A percentile compares a stretch with the other conserved stretches of the same genome.
Evolutionary conservation across 129 eudicot genomes (phyloP).

Genomic region (Ambrosia artemisiifolia): DNA sequence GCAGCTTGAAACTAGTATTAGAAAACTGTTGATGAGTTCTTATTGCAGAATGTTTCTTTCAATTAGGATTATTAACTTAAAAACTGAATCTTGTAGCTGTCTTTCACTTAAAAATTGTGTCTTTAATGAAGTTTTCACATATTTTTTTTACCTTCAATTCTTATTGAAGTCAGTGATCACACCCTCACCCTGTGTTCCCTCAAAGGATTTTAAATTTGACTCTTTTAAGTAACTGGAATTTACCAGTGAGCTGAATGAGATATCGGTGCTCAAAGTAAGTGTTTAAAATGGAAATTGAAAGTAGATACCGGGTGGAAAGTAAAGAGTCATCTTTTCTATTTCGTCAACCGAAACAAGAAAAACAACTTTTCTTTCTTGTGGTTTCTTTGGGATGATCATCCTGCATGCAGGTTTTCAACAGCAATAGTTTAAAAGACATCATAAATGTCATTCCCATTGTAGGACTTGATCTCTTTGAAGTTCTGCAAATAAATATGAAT

Average conservation of each 20-base stretch:
- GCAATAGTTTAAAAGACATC: background rate
- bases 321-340: no score
- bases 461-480: slow-evolving; percentile 5
- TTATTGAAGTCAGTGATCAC: background rate
- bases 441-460: background rate
- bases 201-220: no score
- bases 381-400: no score
- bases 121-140: no score
- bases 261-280: background rate
- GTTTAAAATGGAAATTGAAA: no score
- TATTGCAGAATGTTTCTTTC: background rate
- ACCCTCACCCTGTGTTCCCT: no score
- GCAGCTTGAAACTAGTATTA: background rate
- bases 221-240: background rate
- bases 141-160: no score
- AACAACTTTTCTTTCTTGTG: no score
- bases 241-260: background rate
- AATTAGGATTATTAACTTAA: background rate
- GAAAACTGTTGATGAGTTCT: background rate
- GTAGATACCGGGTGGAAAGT: no score
- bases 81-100: background rate
- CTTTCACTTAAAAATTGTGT: background rate
- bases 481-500: background rate
- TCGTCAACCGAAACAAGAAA: no score
- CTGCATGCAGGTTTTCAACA: background rate